phyloP scores from a whole-genome alignment of 2,329 filamentous ascomycete species.

The Neofusicoccum parvum region DNA sequence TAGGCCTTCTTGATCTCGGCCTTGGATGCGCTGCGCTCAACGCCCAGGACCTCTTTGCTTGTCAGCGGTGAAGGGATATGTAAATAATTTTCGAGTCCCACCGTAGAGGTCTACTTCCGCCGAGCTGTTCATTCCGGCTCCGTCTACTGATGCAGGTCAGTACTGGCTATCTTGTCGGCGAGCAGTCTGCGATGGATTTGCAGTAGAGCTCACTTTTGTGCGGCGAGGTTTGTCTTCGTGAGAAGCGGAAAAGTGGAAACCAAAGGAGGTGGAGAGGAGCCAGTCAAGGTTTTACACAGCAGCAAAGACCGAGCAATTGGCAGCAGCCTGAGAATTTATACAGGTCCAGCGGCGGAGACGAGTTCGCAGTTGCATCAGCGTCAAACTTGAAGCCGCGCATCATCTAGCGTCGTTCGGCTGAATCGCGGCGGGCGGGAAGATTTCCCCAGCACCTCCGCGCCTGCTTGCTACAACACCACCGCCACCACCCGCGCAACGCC shows the following conservation, averaged over 20 bases:
- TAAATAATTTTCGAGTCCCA: constrained; percentile 26
- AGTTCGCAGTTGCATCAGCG: background rate
- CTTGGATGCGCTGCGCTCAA: constrained; percentile 70
- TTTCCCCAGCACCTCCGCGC: constrained; percentile 14
- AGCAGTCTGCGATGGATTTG: constrained; percentile 14
- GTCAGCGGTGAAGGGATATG: constrained; percentile 30
- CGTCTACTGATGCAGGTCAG: constrained; percentile 29
- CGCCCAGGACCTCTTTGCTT: constrained; percentile 71
- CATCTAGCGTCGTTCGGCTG: background rate
- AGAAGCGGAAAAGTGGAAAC: background rate
- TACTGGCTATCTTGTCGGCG: background rate
- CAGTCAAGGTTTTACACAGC: too few species aligned
- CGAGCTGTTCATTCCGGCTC: constrained; percentile 47
- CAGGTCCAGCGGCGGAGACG: background rate
- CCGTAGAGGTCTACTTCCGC: constrained; percentile 64
- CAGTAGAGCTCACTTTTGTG: constrained; percentile 22
- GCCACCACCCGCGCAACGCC: background rate
- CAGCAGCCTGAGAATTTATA: constrained; percentile 3
- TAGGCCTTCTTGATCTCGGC: constrained; percentile 94
- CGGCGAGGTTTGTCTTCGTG: constrained; percentile 9
- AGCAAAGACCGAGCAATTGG: background rate
- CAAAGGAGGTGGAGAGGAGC: background rate
- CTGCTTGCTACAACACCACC: background rate
- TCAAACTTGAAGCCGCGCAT: constrained; percentile 11
- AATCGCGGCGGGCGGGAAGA: background rate